These are phyloP conservation scores for Nicotiana paniculata DNA, from an alignment of 257 asterid species.

Conservation along the genomic window DNA sequence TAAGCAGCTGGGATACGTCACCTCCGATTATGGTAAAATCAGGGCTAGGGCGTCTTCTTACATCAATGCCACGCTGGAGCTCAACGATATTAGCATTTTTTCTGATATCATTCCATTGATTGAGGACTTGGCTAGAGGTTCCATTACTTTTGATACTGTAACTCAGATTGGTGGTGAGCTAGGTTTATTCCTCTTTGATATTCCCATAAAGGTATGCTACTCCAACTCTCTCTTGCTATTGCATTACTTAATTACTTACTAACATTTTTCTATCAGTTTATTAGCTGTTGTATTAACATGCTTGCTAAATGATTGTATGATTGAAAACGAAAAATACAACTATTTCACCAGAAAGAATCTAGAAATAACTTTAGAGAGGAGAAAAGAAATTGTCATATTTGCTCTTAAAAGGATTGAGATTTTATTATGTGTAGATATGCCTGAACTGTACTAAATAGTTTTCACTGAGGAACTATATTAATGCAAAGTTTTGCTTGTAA, in stretches of 20 bases:
- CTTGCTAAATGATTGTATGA: neutral
- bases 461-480: neutral
- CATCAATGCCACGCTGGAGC: conserved; percentile 67
- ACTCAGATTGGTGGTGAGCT: conserved; percentile 58
- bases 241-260: neutral
- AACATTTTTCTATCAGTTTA: too few species aligned
- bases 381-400: neutral
- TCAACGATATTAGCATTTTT: conserved; percentile 53
- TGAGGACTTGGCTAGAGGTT: conserved; percentile 68
- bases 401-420: neutral
- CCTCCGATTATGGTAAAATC: conserved; percentile 50
- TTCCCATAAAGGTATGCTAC: conserved; percentile 60
- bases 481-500: neutral
- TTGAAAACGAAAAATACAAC: neutral
- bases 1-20: conserved; percentile 54
- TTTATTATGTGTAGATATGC: neutral
- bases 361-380: neutral
- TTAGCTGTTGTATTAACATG: neutral
- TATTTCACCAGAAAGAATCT: neutral
- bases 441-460: neutral
- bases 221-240: neutral
- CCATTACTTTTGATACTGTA: conserved; percentile 57
- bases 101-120: conserved; percentile 53
- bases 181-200: conserved; percentile 36
- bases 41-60: conserved; percentile 55